These are phyloP conservation scores for Aspergillus cristatus DNA, from an alignment of 495 filamentous ascomycete genomes.

Conservation along the genomic window DNA sequence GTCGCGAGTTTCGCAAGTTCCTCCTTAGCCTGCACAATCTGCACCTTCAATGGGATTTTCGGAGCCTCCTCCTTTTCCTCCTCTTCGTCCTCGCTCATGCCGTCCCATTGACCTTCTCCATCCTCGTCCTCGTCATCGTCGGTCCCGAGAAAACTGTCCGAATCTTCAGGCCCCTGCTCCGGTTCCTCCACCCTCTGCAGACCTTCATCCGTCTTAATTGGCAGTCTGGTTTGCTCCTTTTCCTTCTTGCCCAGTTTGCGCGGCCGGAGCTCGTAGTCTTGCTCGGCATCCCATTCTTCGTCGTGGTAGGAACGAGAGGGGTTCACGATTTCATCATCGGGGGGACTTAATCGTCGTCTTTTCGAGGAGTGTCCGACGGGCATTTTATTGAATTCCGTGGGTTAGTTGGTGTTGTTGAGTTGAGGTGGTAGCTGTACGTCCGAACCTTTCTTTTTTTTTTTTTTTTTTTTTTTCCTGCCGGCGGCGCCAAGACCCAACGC, in stretches of 20 bases:
- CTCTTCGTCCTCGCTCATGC: constrained; percentile 46
- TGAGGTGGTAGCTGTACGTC: not conserved
- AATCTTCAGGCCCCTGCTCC: constrained; percentile 36
- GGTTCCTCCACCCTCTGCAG: constrained; percentile 49
- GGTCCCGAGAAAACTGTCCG: constrained; percentile 44
- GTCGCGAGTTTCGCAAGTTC: constrained; percentile 77
- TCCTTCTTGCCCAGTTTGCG: constrained; percentile 63
- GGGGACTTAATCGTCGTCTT: constrained; percentile 46
- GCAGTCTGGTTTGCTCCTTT: constrained; percentile 64
- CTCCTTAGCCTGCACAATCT: constrained; percentile 82
- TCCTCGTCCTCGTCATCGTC: constrained; percentile 36
- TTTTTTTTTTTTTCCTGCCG: too few species aligned
- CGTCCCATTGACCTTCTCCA: constrained; percentile 17
- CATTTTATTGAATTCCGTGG: constrained; percentile 25
- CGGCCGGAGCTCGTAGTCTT: constrained; percentile 75
- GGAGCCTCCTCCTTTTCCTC: constrained; percentile 45
- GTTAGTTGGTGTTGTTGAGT: constrained; percentile 3
- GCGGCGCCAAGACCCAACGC: constrained; percentile 16
- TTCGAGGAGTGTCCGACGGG: constrained; percentile 40
- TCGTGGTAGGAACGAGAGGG: constrained; percentile 28
- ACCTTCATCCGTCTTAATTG: constrained; percentile 73
- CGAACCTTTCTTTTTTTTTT: constrained; percentile 14
- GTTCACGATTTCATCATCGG: constrained; percentile 26
- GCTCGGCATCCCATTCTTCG: constrained; percentile 76
- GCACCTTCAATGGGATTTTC: constrained; percentile 59